Evolutionary conservation across 2,329 filamentous ascomycete genomes (phyloP), one percentile per base, ranked within the genome.

Genomic region (Mollisiaceae sp.): DNA sequence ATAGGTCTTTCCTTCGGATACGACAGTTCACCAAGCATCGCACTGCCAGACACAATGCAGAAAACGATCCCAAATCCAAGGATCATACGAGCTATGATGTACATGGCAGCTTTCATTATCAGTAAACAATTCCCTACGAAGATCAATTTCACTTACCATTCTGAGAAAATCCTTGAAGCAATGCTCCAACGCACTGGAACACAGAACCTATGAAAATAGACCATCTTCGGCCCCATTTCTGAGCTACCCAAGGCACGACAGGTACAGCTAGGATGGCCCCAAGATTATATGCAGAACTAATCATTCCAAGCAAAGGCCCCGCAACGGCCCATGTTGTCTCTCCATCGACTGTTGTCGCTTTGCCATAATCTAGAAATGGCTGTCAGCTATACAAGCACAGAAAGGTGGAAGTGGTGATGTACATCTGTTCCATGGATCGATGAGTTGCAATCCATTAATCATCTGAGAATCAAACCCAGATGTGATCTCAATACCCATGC

Each of bases 181-280:
- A 68, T 8, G 85, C 82, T 14, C 86, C 86, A 15, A 82, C 70
- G 35, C 84, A 58, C 32, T 59, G 54, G 67, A 87, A 79, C 0
- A 78, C 63, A n/a, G 83, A 86, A 0, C 86, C 85, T n/a, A 83
- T 76, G 62, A 87, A 78, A 65, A 88, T 85, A 12, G 83, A 81
- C 78, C 79, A 82, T 65, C 83, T 77, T 67, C 83, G 74, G 20
- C 83, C 85, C 35, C 80, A 77, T 20, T 75, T 75, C 65, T 86
- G 81, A 58, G 82, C 82, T 3, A 86, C 71, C 63, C 81, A 79
- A 0, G 84, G 80, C 2, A 85, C 82, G 64, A 87, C 77, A 0
- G 85, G 85, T 11, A 87, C 80, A 32, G 79, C 81, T 38, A 82
- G 76, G 63, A 87, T 82, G 8, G 84, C 83, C 4, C 85, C 85